phyloP scores from a whole-genome alignment of 176 grass and related monocot genomes.

The Secale cereale region DNA sequence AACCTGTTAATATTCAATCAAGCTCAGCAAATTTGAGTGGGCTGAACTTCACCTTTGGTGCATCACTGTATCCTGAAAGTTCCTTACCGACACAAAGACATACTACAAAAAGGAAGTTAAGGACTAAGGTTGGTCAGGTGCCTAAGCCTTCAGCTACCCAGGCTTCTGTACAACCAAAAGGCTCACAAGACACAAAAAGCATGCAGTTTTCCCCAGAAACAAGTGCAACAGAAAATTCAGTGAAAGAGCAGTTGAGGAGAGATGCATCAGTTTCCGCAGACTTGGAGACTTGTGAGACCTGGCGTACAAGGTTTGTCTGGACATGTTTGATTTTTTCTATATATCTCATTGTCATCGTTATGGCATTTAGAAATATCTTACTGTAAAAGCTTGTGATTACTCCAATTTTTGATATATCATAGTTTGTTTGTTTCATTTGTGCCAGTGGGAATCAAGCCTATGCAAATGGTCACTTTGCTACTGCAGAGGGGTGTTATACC shows the following conservation, averaged over 20 bases:
- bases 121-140: constrained; percentile 34
- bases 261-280: constrained; percentile 33
- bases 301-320: constrained; percentile 73
- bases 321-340: constrained; percentile 20
- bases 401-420: constrained; percentile 22
- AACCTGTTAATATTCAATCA: constrained; percentile 18
- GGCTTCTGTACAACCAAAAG: constrained; percentile 31
- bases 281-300: constrained; percentile 71
- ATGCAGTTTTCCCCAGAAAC: constrained; percentile 34
- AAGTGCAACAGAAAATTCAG: constrained; percentile 29
- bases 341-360: not conserved
- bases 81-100: constrained; percentile 28
- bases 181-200: constrained; percentile 30
- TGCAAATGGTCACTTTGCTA: constrained; percentile 72
- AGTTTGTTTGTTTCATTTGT: constrained; percentile 29
- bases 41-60: constrained; percentile 46
- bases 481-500: constrained; percentile 91
- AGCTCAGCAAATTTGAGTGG: constrained; percentile 31
- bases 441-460: constrained; percentile 96
- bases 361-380: constrained; percentile 10
- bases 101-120: constrained; percentile 75
- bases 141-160: constrained; percentile 26
- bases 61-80: constrained; percentile 24
- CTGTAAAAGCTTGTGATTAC: not conserved
- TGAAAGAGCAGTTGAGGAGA: constrained; percentile 18